Evolutionary conservation across 2,329 filamentous ascomycete genomes (phyloP).

Genomic region (Passalora sequoiae): DNA sequence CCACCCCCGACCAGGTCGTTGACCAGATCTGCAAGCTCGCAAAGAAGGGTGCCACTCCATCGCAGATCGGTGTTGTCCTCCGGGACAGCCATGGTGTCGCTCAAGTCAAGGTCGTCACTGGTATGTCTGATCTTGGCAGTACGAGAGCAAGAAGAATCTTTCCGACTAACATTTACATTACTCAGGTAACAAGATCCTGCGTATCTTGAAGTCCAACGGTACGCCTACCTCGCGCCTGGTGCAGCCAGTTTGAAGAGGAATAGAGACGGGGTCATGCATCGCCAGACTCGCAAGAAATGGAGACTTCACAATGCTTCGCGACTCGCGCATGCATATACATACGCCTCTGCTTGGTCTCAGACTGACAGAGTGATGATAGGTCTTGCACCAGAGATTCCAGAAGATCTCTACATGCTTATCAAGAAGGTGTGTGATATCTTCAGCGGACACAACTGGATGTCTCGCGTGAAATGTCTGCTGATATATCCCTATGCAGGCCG

Average conservation of each 20-base stretch:
- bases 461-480: background rate
- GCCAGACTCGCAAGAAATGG: conserved; percentile 26
- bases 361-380: conserved; percentile 60
- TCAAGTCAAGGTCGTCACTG: conserved; percentile 95
- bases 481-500: conserved; percentile 55
- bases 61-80: conserved; percentile 97
- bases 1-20: conserved; percentile 94
- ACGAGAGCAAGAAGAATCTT: conserved; percentile 1
- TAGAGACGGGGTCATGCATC: conserved; percentile 14
- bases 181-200: conserved; percentile 97
- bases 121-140: conserved; percentile 53
- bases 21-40: conserved; percentile 99
- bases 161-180: conserved; percentile 15
- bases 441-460: too few species aligned
- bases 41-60: conserved; percentile 97
- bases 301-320: conserved; percentile 12
- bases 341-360: conserved; percentile 41
- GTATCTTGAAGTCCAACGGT: conserved; percentile 97
- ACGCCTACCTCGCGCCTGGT: conserved; percentile 48
- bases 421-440: conserved; percentile 73
- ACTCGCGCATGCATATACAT: conserved; percentile 26
- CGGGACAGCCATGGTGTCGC: conserved; percentile 97
- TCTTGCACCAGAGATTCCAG: conserved; percentile 96
- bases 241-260: conserved; percentile 37
- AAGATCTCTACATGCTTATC: conserved; percentile 99